A percentile compares a stretch with the other conserved stretches of the same genome.
Evolutionary conservation across 805 yeast species (phyloP).

Genomic region (Ogataea paraovalis): DNA sequence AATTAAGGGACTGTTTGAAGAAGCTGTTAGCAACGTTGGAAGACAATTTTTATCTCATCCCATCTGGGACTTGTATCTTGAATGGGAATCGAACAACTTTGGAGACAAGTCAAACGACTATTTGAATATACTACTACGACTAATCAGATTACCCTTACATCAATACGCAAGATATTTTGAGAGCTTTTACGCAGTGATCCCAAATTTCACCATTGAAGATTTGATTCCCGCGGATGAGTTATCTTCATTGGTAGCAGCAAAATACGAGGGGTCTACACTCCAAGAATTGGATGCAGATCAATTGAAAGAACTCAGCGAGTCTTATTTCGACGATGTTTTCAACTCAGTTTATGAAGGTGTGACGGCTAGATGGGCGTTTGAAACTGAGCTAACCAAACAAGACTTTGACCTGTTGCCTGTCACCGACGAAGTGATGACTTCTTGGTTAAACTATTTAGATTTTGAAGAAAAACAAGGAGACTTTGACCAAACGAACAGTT

Average conservation of each 20-base stretch:
- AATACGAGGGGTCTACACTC: constrained; percentile 5
- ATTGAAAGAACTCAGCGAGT: constrained; percentile 33
- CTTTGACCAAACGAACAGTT: constrained; percentile 33
- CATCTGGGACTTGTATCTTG: constrained; percentile 77
- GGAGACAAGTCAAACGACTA: constrained; percentile 36
- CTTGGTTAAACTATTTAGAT: constrained; percentile 64
- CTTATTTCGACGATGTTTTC: constrained; percentile 41
- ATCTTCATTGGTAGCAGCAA: constrained; percentile 24
- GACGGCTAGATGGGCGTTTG: constrained; percentile 65
- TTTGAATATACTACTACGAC: constrained; percentile 38
- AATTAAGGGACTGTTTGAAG: constrained; percentile 41
- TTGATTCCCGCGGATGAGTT: constrained; percentile 29
- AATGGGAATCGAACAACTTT: constrained; percentile 44
- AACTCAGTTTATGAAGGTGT: constrained; percentile 48
- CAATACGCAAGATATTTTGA: constrained; percentile 78
- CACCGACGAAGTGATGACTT: constrained; percentile 37
- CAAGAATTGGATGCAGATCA: constrained; percentile 16
- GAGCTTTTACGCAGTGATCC: constrained; percentile 38
- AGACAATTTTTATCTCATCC: constrained; percentile 70
- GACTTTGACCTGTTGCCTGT: constrained; percentile 51
- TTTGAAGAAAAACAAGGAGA: constrained; percentile 35
- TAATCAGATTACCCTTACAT: constrained; percentile 67
- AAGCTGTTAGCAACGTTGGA: constrained; percentile 55
- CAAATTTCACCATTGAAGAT: constrained; percentile 32
- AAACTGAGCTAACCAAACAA: constrained; percentile 55